A percentile compares a stretch with the other conserved stretches of the same genome.
Evolutionary conservation across 768 basidiomycete genomes (phyloP).

Genomic region (Pholiota microspora): DNA sequence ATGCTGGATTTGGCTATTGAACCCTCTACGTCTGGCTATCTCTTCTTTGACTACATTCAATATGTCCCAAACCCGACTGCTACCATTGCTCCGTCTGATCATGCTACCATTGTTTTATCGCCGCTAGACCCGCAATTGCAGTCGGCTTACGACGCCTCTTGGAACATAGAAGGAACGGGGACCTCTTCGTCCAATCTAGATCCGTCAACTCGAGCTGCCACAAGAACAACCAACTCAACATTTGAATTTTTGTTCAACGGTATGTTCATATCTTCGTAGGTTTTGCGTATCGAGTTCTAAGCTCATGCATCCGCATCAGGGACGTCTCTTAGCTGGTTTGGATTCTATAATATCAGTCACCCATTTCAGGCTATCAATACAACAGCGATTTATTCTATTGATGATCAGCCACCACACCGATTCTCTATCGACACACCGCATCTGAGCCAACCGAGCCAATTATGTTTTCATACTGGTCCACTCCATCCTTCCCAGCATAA

Average conservation of each 20-base stretch:
- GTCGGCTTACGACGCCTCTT: background rate
- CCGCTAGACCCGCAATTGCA: background rate
- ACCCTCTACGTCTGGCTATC: too few relatives aligned
- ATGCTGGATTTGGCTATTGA: background rate
- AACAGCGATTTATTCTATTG: background rate
- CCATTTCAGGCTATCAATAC: background rate
- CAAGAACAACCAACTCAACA: background rate
- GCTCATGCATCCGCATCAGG: background rate
- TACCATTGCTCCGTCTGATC: background rate
- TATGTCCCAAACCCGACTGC: background rate
- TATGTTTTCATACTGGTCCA: background rate
- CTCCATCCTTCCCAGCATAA: background rate
- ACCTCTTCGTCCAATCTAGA: background rate
- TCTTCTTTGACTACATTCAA: conserved; percentile 1
- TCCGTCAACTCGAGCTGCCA: background rate
- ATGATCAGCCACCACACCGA: background rate
- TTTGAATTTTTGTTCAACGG: background rate
- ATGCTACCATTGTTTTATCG: background rate
- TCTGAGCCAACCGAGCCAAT: background rate
- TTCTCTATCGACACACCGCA: background rate
- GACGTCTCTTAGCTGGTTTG: background rate
- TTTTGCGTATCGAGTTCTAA: background rate
- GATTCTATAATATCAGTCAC: background rate
- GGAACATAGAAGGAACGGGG: background rate
- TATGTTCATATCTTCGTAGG: background rate